Percentiles rank a stretch among this genome's conserved stretches.
Conservation (phyloP, 176 grass and related monocot species). For the Olyra latifolia region DNA sequence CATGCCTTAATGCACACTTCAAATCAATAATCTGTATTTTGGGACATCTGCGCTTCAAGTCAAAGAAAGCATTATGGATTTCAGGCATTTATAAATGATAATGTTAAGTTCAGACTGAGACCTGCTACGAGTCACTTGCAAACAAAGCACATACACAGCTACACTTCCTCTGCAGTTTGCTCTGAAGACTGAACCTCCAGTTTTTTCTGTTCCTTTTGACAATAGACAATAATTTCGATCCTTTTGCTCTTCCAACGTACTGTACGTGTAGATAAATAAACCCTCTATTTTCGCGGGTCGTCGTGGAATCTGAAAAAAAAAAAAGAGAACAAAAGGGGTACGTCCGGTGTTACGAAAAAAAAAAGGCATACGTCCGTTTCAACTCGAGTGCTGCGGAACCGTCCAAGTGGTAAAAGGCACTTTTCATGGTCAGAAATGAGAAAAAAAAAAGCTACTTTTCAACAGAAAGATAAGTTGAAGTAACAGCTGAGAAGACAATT, state of each 20-base stretch:
- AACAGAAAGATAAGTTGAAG: neutral
- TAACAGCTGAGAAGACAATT: neutral
- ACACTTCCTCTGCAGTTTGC: neutral
- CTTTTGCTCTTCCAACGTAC: neutral
- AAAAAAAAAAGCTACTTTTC: neutral
- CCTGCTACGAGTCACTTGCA: conserved; percentile 31
- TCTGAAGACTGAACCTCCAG: neutral
- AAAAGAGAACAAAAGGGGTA: neutral
- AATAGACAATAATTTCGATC: neutral
- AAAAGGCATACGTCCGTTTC: neutral
- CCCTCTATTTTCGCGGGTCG: neutral
- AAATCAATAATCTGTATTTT: neutral
- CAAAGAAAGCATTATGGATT: neutral
- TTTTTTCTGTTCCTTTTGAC: neutral
- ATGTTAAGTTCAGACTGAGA: neutral
- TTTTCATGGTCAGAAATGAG: conserved; percentile 1
- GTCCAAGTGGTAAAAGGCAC: neutral
- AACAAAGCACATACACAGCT: neutral
- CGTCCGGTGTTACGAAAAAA: too few species aligned
- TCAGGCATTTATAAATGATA: neutral
- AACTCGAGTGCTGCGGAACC: conserved; percentile 2
- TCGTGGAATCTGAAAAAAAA: conserved; percentile 1
- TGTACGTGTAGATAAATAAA: neutral
- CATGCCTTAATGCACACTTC: neutral
- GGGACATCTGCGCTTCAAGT: neutral